phyloP scores from a whole-genome alignment of 306 rosid species.

The Cyclanthera cordifolia region DNA sequence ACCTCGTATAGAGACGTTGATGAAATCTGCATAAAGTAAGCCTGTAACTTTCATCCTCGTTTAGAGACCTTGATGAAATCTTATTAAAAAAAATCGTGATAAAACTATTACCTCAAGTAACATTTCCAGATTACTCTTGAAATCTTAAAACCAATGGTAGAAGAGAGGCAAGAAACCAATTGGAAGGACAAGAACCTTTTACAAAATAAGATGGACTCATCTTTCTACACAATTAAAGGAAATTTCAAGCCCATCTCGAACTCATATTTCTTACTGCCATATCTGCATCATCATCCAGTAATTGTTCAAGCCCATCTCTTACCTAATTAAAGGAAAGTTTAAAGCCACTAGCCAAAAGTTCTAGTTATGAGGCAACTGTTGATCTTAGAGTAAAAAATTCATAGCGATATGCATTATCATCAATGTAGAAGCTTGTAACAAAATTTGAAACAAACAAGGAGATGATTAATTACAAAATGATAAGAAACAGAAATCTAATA shows the following conservation, averaged over 20 bases:
- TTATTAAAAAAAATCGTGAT: no score
- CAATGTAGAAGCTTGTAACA: background rate
- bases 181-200: slow-evolving; percentile 50
- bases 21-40: slow-evolving; percentile 68
- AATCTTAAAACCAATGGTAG: slow-evolving; percentile 54
- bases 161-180: slow-evolving; percentile 48
- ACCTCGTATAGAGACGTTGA: no score
- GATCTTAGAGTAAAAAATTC: background rate
- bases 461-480: background rate
- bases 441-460: background rate
- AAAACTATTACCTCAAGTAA: slow-evolving; percentile 51
- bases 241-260: slow-evolving; percentile 90
- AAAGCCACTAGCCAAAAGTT: background rate
- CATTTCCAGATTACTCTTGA: slow-evolving; percentile 87
- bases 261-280: no score
- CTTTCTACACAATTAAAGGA: slow-evolving; percentile 85
- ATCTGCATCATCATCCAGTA: slow-evolving; percentile 87
- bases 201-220: slow-evolving; percentile 56
- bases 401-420: background rate
- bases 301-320: slow-evolving; percentile 89
- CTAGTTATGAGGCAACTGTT: background rate
- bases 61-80: background rate
- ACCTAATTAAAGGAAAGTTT: slow-evolving; percentile 28
- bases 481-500: background rate
- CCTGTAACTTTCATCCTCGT: no score